Evolutionary conservation across 192 early-diverging fungal species (phyloP).

Genomic region (Oehlia diaphana): DNA sequence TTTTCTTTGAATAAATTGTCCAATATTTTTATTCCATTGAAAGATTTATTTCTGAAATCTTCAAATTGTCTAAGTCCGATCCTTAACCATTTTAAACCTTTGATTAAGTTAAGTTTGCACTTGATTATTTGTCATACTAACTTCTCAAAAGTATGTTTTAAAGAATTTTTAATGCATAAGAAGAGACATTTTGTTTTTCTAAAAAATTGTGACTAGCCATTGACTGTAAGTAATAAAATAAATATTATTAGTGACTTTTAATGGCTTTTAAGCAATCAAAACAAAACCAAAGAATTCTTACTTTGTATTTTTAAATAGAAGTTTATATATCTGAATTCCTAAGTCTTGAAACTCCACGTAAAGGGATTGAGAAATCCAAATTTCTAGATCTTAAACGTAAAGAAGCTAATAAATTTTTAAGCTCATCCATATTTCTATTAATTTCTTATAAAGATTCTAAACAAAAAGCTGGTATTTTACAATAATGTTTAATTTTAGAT

Average conservation of each 20-base stretch:
- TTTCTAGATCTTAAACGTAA: too few relatives aligned
- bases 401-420: too few relatives aligned
- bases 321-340: too few relatives aligned
- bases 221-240: background rate
- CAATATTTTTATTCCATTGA: background rate
- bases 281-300: background rate
- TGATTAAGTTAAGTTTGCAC: background rate
- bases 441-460: too few relatives aligned
- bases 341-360: too few relatives aligned
- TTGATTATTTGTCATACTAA: background rate
- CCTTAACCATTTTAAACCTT: background rate
- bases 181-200: slow-evolving; percentile 11
- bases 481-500: too few relatives aligned
- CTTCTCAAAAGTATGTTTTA: background rate
- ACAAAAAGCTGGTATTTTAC: too few relatives aligned
- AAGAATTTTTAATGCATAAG: background rate
- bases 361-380: too few relatives aligned
- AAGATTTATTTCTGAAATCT: background rate
- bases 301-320: background rate
- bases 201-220: background rate
- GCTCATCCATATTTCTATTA: too few relatives aligned
- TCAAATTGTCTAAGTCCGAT: background rate
- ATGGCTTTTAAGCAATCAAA: background rate
- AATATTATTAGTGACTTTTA: background rate
- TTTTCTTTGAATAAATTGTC: background rate